Evolutionary conservation across 805 yeast species (phyloP).

Genomic region (Candida verbasci): DNA sequence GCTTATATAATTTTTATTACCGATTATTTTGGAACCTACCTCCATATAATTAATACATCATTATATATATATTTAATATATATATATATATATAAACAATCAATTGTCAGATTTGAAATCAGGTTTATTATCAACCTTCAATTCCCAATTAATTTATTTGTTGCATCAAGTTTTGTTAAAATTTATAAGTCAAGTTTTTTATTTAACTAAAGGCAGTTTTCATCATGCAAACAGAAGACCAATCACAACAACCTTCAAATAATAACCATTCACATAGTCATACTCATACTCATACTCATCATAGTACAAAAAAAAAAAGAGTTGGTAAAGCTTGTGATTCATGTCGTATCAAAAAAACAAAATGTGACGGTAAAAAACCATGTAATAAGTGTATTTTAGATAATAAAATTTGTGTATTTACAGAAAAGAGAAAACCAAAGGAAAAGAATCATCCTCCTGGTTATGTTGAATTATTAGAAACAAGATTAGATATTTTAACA

Average conservation of each 20-base stretch:
- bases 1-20: too few relatives aligned
- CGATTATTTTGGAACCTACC: too few relatives aligned
- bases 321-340: conserved; percentile 65
- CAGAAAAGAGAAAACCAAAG: conserved; percentile 49
- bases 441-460: conserved; percentile 57
- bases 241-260: neutral
- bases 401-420: conserved; percentile 56
- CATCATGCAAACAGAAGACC: neutral
- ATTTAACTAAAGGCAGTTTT: too few relatives aligned
- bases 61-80: too few relatives aligned
- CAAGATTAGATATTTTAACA: conserved; percentile 49
- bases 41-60: too few relatives aligned
- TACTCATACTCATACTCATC: conserved; percentile 7
- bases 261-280: too few relatives aligned
- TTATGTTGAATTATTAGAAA: conserved; percentile 60
- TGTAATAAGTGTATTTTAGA: conserved; percentile 53
- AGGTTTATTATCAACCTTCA: too few relatives aligned
- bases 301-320: conserved; percentile 41
- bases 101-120: too few relatives aligned
- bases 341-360: conserved; percentile 59
- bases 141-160: too few relatives aligned
- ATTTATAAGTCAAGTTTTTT: too few relatives aligned
- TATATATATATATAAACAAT: too few relatives aligned
- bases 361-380: conserved; percentile 61
- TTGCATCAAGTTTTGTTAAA: too few relatives aligned